phyloP scores from a whole-genome alignment of 805 yeast genomes.

The Sugiyamaella lignohabitans region DNA sequence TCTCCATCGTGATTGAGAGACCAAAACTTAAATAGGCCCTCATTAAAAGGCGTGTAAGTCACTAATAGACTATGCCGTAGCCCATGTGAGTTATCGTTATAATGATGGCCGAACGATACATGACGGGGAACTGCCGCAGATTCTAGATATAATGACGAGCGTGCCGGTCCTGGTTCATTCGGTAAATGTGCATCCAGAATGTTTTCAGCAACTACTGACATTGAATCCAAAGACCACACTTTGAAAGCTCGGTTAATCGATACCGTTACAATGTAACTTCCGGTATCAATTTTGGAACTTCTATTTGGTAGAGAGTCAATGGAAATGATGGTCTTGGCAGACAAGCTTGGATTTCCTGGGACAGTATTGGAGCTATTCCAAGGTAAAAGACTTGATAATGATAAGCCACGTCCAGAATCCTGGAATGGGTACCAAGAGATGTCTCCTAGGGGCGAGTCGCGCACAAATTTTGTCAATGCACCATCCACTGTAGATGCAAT shows the following conservation, averaged over 20 bases:
- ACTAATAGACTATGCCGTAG: constrained; percentile 24
- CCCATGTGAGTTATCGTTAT: not conserved
- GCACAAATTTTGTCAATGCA: constrained; percentile 43
- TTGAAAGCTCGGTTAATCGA: constrained; percentile 49
- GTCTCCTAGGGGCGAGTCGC: constrained; percentile 28
- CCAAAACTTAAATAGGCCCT: constrained; percentile 41
- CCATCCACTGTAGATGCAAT: constrained; percentile 71
- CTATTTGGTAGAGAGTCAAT: constrained; percentile 28
- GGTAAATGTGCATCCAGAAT: not conserved
- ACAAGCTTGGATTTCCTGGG: constrained; percentile 36
- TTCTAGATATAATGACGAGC: not conserved
- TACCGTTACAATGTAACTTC: constrained; percentile 40
- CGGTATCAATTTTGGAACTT: constrained; percentile 22
- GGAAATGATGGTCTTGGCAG: constrained; percentile 34
- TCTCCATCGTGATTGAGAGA: constrained; percentile 20
- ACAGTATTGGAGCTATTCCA: constrained; percentile 32
- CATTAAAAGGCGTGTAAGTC: constrained; percentile 39
- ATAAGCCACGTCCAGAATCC: constrained; percentile 17
- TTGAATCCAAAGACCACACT: constrained; percentile 49
- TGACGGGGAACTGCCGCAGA: not conserved
- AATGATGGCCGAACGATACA: not conserved
- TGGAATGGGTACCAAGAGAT: constrained; percentile 34
- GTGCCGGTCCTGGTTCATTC: not conserved
- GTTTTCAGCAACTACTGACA: constrained; percentile 23
- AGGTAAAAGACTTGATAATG: constrained; percentile 25